Base-by-base conservation (phyloP, 176 grass and related monocot species). In the Typha latifolia region DNA sequence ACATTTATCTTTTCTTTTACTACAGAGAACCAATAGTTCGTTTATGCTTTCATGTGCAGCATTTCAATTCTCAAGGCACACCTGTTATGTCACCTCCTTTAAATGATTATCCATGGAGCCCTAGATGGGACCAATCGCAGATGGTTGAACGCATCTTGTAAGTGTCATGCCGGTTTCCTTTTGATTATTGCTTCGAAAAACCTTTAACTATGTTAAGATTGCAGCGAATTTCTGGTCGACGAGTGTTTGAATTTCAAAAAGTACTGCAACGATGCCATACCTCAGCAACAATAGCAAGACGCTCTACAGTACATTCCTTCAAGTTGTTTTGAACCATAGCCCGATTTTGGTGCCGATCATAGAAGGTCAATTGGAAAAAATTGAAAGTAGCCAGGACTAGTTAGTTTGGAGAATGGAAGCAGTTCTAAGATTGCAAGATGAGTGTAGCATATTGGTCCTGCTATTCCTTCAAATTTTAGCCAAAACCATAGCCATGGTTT, bases 91-190 rank as follows among this genome's bases (percentile, higher is more conserved):
- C 85, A 51, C 50, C 78, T 66, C 83, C 78, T 2, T 73, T 82
- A 77, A 92, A 84, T 78, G 89, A 86, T 62, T 97, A 97, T 72
- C 93, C 93, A 21, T 97, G 93, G 93, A 92, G 93, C 74, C 93
- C 88, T 55, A 97, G 88, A 84, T 97, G 93, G 93, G 85, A 92
- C 69, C 3, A 50, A 12, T 0, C 48, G 15, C 31, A 81, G 64
- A 97, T 90, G 88, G 88, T 76, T 49, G 88, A 92, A 23, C 85
- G 88, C n/a, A 89, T 97, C 62, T 89, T 71, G 93, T 97, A 82
- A 92, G 93, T 77, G 72, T 3, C 47, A 7, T 2, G 11, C 11
- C 14, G 9, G 6, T 2, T 8, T 59, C n/a, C 53, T 3, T 22
- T 21, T 4, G 4, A 59, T n/a, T 19, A 19, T 70, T 47, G 23